Conservation (phyloP, 2,329 filamentous ascomycete genomes). For the Camillea tinctor region DNA sequence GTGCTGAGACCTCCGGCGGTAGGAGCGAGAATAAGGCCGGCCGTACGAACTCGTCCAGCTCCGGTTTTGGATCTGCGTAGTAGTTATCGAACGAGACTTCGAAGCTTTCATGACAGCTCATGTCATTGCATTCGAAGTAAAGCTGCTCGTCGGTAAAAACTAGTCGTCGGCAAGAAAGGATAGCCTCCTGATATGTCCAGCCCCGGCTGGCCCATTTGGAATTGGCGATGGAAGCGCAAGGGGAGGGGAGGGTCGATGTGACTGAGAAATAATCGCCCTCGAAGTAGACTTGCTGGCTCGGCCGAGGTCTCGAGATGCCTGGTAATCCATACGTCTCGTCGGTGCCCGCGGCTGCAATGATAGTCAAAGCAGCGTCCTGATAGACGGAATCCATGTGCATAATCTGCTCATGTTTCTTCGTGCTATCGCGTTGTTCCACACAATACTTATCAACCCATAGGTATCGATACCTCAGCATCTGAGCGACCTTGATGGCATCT, state of each 20-base stretch:
- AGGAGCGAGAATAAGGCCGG: slow-evolving; percentile 7
- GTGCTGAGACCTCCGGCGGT: background rate
- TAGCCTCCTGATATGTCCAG: slow-evolving; percentile 37
- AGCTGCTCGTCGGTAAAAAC: slow-evolving; percentile 31
- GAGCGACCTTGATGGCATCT: slow-evolving; percentile 7
- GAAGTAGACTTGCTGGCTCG: background rate
- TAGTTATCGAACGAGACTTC: slow-evolving; percentile 1
- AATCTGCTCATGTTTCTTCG: slow-evolving; percentile 12
- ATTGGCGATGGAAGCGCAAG: slow-evolving; percentile 5
- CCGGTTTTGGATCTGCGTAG: background rate
- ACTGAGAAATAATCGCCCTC: slow-evolving; percentile 3
- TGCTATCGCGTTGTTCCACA: slow-evolving; percentile 5
- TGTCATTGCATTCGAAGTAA: slow-evolving; percentile 17
- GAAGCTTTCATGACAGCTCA: slow-evolving; percentile 8
- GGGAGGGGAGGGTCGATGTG: slow-evolving; percentile 7
- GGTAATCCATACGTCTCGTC: slow-evolving; percentile 13
- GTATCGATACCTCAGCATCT: slow-evolving; percentile 9
- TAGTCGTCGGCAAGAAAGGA: slow-evolving; percentile 28
- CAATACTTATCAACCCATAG: slow-evolving; percentile 16
- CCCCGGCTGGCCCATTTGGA: slow-evolving; percentile 22
- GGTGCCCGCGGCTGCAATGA: slow-evolving; percentile 9
- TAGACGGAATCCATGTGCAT: slow-evolving; percentile 17
- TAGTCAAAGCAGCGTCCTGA: slow-evolving; percentile 10
- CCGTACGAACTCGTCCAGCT: background rate
- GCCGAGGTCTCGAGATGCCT: slow-evolving; percentile 2